These are phyloP conservation scores for Aspergillus fijiensis DNA, from an alignment of 2,329 filamentous ascomycete genomes.

Conservation along the genomic window DNA sequence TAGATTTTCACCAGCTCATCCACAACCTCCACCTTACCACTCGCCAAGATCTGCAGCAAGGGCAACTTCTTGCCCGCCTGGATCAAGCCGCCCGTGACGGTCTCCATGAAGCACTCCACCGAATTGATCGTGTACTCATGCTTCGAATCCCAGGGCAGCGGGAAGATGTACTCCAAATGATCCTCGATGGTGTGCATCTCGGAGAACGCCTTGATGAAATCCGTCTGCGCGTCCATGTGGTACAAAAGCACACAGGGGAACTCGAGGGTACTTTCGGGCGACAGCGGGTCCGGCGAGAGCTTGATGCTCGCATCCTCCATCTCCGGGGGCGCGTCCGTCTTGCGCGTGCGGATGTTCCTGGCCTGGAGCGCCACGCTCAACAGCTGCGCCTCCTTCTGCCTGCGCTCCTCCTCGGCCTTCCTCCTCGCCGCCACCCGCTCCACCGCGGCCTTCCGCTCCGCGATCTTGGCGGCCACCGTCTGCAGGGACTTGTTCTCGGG, in stretches of 20 bases:
- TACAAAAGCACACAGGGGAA: constrained; percentile 86
- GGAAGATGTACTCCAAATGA: constrained; percentile 82
- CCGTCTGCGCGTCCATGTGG: constrained; percentile 74
- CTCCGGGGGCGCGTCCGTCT: constrained; percentile 72
- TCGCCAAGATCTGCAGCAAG: constrained; percentile 70
- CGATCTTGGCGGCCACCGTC: constrained; percentile 62
- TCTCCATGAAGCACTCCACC: constrained; percentile 92
- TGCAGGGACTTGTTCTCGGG: constrained; percentile 66
- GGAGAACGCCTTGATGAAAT: constrained; percentile 84
- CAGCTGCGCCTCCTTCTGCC: constrained; percentile 58
- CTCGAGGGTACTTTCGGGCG: constrained; percentile 67
- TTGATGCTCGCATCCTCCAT: constrained; percentile 78
- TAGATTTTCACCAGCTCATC: constrained; percentile 82
- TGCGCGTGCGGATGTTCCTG: constrained; percentile 67
- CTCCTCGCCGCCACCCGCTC: constrained; percentile 58
- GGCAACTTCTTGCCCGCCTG: constrained; percentile 86
- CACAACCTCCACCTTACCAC: constrained; percentile 79
- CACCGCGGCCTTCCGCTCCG: constrained; percentile 56
- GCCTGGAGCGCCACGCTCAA: constrained; percentile 66
- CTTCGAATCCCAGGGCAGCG: constrained; percentile 77
- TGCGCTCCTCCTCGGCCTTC: constrained; percentile 46
- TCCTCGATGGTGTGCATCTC: constrained; percentile 74
- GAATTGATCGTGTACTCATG: constrained; percentile 63
- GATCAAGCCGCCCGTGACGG: constrained; percentile 71
- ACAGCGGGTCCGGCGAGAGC: constrained; percentile 70